Evolutionary conservation across 164 flowering plant genomes (phyloP).

Genomic region (Vitis labrusca): DNA sequence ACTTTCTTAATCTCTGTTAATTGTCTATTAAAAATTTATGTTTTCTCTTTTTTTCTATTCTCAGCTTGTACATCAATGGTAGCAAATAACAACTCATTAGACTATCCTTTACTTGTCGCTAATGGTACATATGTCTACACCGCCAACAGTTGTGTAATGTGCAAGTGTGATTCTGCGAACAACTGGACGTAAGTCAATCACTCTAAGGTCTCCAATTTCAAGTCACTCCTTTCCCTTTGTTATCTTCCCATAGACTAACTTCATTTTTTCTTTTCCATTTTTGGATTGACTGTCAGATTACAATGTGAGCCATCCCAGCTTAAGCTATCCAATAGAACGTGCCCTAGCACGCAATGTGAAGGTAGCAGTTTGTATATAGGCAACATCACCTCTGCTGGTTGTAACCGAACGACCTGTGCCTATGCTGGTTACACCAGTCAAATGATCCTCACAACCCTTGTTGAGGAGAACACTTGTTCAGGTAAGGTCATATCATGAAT

Average conservation of each 20-base stretch:
- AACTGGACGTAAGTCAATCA: slow-evolving; percentile 49
- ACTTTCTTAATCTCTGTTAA: not conserved
- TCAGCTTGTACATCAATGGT: slow-evolving; percentile 62
- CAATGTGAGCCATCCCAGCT: slow-evolving; percentile 50
- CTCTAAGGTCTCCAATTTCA: not conserved
- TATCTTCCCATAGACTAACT: not conserved
- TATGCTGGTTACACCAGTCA: slow-evolving; percentile 59
- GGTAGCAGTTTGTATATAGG: slow-evolving; percentile 38
- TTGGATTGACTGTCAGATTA: slow-evolving; percentile 31
- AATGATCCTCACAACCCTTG: slow-evolving; percentile 39
- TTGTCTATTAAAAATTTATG: not conserved
- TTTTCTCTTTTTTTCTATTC: not conserved
- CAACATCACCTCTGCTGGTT: slow-evolving; percentile 21
- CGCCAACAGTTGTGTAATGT: slow-evolving; percentile 63
- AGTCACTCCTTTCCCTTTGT: not conserved
- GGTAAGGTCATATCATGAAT: slow-evolving; percentile 22
- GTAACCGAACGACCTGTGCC: slow-evolving; percentile 41
- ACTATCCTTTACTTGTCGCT: slow-evolving; percentile 49
- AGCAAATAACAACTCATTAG: slow-evolving; percentile 34
- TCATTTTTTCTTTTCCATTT: not conserved
- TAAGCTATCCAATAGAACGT: slow-evolving; percentile 26
- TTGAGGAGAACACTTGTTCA: slow-evolving; percentile 39
- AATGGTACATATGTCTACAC: slow-evolving; percentile 57
- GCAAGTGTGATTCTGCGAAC: slow-evolving; percentile 47
- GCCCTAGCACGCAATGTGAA: slow-evolving; percentile 54